These are phyloP conservation scores for Rubia peregrina DNA, from an alignment of 305 asterid species.

Conservation along the genomic window DNA sequence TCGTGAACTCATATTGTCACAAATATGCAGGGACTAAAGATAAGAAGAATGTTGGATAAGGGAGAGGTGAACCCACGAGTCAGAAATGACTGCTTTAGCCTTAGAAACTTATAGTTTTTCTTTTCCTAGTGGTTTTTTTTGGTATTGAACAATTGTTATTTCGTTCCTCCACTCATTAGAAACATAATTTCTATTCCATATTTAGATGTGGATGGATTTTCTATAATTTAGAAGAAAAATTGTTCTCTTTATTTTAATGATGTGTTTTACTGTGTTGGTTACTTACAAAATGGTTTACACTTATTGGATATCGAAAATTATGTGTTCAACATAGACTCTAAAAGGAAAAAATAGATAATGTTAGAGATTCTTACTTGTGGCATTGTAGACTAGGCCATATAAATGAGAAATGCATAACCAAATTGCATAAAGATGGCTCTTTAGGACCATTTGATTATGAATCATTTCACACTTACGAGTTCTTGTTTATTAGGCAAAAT, in stretches of 20 bases:
- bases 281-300: neutral
- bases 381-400: no score
- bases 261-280: neutral
- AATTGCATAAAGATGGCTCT: no score
- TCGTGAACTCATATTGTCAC: conserved; percentile 1
- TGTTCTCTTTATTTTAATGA: neutral
- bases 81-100: conserved; percentile 1
- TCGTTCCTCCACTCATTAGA: neutral
- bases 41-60: neutral
- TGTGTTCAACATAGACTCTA: neutral
- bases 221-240: neutral
- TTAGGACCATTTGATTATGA: no score
- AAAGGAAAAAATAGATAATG: no score
- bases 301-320: neutral
- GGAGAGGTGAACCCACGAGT: conserved; percentile 1
- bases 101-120: neutral
- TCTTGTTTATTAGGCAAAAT: no score
- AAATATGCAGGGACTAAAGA: neutral
- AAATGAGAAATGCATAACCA: no score
- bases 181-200: neutral
- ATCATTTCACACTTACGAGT: no score
- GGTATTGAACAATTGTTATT: neutral
- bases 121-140: neutral
- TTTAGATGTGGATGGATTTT: neutral
- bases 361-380: no score